phyloP scores from a whole-genome alignment of 2,329 filamentous ascomycete genomes.

The Penicillium vulpinum region DNA sequence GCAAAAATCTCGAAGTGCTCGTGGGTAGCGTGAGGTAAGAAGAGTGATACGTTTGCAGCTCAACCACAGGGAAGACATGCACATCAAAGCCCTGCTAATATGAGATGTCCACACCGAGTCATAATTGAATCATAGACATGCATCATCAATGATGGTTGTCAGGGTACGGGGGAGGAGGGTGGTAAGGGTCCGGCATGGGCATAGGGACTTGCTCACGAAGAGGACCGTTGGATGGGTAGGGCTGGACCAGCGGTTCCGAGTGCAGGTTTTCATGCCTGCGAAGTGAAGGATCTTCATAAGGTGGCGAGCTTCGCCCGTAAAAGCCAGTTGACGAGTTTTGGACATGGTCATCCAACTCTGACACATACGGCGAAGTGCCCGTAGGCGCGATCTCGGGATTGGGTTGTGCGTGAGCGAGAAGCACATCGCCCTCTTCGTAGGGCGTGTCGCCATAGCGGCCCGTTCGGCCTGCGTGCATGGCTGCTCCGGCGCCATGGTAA shows the following conservation, averaged over 20 bases:
- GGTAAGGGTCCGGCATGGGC: slow-evolving; percentile 33
- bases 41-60: neutral
- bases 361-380: slow-evolving; percentile 21
- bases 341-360: slow-evolving; percentile 19
- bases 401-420: slow-evolving; percentile 42
- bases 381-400: slow-evolving; percentile 32
- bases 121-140: slow-evolving; percentile 5
- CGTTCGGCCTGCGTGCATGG: slow-evolving; percentile 22
- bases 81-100: neutral
- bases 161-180: slow-evolving; percentile 28
- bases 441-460: slow-evolving; percentile 24
- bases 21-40: slow-evolving; percentile 23
- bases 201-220: slow-evolving; percentile 34
- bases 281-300: slow-evolving; percentile 17
- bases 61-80: neutral
- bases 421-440: slow-evolving; percentile 41
- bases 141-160: slow-evolving; percentile 22
- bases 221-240: slow-evolving; percentile 24
- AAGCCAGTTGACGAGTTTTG: slow-evolving; percentile 16
- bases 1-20: slow-evolving; percentile 14
- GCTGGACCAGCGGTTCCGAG: slow-evolving; percentile 5
- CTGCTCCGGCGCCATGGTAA: slow-evolving; percentile 28
- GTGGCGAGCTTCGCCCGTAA: slow-evolving; percentile 14
- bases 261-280: slow-evolving; percentile 10
- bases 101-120: slow-evolving; percentile 1